These are phyloP conservation scores for Fraxinus sp. DNA, from an alignment of 305 asterid species.

Conservation along the genomic window DNA sequence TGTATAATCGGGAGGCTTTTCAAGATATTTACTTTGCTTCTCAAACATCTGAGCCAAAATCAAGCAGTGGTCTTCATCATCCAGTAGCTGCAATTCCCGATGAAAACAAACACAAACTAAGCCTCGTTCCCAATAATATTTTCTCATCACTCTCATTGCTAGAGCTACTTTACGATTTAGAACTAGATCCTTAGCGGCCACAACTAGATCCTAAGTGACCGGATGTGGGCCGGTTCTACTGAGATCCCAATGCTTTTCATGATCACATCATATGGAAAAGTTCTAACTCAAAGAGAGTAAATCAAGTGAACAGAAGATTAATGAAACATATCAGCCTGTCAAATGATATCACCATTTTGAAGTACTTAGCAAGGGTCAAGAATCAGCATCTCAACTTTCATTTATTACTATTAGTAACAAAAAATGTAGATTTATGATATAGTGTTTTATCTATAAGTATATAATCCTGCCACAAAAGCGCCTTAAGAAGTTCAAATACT, in stretches of 20 bases:
- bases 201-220: neutral
- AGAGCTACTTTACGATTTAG: neutral
- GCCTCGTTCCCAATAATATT: neutral
- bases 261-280: neutral
- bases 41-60: neutral
- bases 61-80: neutral
- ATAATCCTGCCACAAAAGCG: neutral
- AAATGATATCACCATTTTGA: neutral
- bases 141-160: neutral
- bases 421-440: neutral
- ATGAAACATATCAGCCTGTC: neutral
- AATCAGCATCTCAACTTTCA: neutral
- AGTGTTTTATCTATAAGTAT: neutral
- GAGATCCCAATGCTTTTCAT: neutral
- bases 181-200: neutral
- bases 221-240: neutral
- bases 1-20: neutral
- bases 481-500: neutral
- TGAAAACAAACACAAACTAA: neutral
- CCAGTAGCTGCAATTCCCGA: neutral
- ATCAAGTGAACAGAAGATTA: neutral
- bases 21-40: neutral
- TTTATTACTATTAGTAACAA: neutral
- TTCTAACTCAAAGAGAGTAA: neutral
- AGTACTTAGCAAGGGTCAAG: neutral